Conservation (phyloP, 2,329 filamentous ascomycete species). For the Polytolypa hystricis region DNA sequence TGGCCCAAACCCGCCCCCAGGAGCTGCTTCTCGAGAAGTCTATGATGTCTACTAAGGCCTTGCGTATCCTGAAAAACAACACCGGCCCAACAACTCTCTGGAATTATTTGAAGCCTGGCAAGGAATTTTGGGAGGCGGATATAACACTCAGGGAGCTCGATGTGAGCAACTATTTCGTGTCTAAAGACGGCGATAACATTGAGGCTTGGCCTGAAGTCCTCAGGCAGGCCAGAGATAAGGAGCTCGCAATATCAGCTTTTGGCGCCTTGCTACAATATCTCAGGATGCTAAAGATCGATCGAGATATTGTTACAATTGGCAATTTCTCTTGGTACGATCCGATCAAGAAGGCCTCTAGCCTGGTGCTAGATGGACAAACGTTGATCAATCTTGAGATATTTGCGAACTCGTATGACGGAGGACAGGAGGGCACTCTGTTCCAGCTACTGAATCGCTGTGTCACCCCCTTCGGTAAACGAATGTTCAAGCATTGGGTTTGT, state of each 20-base stretch:
- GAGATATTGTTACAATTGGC: conserved; percentile 72
- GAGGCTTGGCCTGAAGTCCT: conserved; percentile 71
- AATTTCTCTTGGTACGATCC: conserved; percentile 90
- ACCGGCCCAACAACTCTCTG: conserved; percentile 86
- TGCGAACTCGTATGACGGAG: conserved; percentile 80
- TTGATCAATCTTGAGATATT: conserved; percentile 98
- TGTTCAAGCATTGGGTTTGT: conserved; percentile 95
- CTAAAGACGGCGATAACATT: conserved; percentile 44
- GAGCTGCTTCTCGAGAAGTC: conserved; percentile 86
- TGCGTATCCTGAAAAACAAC: conserved; percentile 93
- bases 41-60: conserved; percentile 70
- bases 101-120: conserved; percentile 78
- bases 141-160: conserved; percentile 71
- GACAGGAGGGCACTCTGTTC: conserved; percentile 77
- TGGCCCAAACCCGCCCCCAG: conserved; percentile 80
- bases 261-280: conserved; percentile 85
- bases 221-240: conserved; percentile 61
- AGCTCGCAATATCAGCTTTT: conserved; percentile 78
- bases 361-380: conserved; percentile 90
- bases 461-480: conserved; percentile 90
- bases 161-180: conserved; percentile 65
- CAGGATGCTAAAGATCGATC: conserved; percentile 75
- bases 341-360: conserved; percentile 76
- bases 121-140: conserved; percentile 86
- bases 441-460: conserved; percentile 84